A percentile compares a stretch with the other conserved stretches of the same genome.
Conservation (phyloP, 805 yeast species). For the Metschnikowia cubensis region DNA sequence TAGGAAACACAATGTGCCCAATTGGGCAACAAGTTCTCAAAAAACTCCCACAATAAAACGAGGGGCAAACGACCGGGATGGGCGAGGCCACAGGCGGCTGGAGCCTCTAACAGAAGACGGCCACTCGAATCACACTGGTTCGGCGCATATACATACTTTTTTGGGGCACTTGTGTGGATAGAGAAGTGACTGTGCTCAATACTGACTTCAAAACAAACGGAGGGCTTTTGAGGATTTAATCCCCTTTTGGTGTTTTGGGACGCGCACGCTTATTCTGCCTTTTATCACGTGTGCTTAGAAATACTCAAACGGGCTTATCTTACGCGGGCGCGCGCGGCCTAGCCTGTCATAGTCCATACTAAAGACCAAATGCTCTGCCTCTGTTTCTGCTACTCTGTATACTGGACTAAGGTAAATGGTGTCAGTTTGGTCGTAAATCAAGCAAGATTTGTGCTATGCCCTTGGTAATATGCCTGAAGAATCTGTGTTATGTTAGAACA, state of each 20-base stretch:
- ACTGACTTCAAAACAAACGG: slow-evolving; percentile 16
- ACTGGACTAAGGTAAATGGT: too few species aligned
- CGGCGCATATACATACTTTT: slow-evolving; percentile 3
- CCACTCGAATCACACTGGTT: too few species aligned
- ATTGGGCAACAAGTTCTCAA: slow-evolving; percentile 15
- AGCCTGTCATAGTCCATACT: too few species aligned
- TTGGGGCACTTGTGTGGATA: neutral
- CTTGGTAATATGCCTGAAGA: too few species aligned
- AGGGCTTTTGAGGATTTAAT: slow-evolving; percentile 16
- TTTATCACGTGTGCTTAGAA: slow-evolving; percentile 4
- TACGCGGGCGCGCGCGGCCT: neutral
- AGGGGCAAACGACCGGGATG: neutral
- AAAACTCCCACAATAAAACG: slow-evolving; percentile 2
- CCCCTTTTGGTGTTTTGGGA: slow-evolving; percentile 18
- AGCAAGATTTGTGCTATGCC: too few species aligned
- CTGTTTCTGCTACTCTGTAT: too few species aligned
- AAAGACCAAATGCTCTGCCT: too few species aligned
- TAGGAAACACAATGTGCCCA: slow-evolving; percentile 21
- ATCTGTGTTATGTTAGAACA: too few species aligned
- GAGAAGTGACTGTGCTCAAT: slow-evolving; percentile 2
- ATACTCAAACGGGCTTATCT: slow-evolving; percentile 3
- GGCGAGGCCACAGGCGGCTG: too few species aligned
- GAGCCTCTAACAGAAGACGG: neutral
- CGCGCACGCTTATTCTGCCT: slow-evolving; percentile 15
- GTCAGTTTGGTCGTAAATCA: too few species aligned